These are phyloP conservation scores for Calendula officinalis DNA, from an alignment of 129 eudicot genomes.

Conservation along the genomic window DNA sequence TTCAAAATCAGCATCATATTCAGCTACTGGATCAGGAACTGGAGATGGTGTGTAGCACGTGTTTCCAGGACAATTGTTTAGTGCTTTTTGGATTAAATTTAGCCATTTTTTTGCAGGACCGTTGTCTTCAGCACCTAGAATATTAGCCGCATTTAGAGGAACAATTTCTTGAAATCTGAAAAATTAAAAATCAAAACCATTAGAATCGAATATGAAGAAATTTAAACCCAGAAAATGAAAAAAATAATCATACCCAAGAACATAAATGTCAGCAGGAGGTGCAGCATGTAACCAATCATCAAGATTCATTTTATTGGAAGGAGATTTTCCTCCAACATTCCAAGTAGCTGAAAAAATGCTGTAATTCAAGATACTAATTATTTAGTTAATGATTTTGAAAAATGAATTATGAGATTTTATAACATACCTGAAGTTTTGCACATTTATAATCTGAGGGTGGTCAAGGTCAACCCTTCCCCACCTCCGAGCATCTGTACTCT, in stretches of 20 bases:
- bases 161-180: slow-evolving; percentile 90
- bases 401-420: slow-evolving; percentile 4
- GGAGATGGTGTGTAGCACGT: slow-evolving; percentile 79
- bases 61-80: slow-evolving; percentile 58
- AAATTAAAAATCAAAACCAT: background rate
- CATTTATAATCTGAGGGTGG: slow-evolving; percentile 82
- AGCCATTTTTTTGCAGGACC: slow-evolving; percentile 95
- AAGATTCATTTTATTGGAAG: slow-evolving; percentile 67
- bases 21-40: slow-evolving; percentile 74
- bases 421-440: slow-evolving; percentile 80
- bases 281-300: slow-evolving; percentile 96
- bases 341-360: slow-evolving; percentile 89
- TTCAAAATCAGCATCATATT: slow-evolving; percentile 86
- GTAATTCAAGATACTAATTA: slow-evolving; percentile 17
- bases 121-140: slow-evolving; percentile 86
- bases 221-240: background rate
- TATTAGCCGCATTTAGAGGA: slow-evolving; percentile 89
- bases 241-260: slow-evolving; percentile 70
- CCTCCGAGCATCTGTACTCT: slow-evolving; percentile 43
- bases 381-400: background rate
- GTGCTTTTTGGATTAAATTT: slow-evolving; percentile 53
- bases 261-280: slow-evolving; percentile 95
- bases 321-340: slow-evolving; percentile 95
- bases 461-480: slow-evolving; percentile 69
- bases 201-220: background rate